Base-by-base conservation (phyloP, 495 filamentous ascomycete genomes). In the Astrothelium macrocarpum region DNA sequence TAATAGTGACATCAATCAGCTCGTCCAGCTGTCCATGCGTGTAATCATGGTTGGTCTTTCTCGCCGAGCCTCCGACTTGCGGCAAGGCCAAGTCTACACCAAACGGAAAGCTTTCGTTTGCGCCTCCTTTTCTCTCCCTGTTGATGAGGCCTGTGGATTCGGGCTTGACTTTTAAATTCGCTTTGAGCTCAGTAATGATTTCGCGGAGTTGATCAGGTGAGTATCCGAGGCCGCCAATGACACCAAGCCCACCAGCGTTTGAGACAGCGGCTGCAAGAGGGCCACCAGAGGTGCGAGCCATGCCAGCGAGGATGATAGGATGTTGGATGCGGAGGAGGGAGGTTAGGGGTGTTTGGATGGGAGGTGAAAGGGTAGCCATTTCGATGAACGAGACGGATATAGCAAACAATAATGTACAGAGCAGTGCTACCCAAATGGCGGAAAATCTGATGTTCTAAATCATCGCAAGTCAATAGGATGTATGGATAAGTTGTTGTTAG, bases 11-110 rank as follows among this genome's bases (percentile, higher is more conserved):
- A 64, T 89, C 86, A 67, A 95, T 84, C 28, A 95, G 79, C 72
- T 91, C 86, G 73, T 90, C 87, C 14, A 96, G 82, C 68, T 88
- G 85, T 29, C 91, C 90, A 69, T 84, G 78, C 0, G 90, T 96
- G 79, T 96, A 96, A 74, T 95, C 91, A 77, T 95, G 89, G 77
- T 96, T 96, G 5, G 90, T 96, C 69, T 86, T 87, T 59, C 90
- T 82, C 18, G 91, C 90, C 34, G 72, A 75, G 46, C 88, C 88
- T 62, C 90, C 91, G 63, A 96, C 79, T 73, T 93, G 89, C 1
- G 91, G 90, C 2, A 96, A 82, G 1, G 90, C 90, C 7, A 96
- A 84, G 72, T 96, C 91, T 60, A 96, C 85, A 68, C 90, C 91
- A 75, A 95, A 96, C 2, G 90, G 87, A 0, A 92, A 83, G 25